phyloP scores from a whole-genome alignment of 208 protist genomes.

The Acanthamoeba sp. region DNA sequence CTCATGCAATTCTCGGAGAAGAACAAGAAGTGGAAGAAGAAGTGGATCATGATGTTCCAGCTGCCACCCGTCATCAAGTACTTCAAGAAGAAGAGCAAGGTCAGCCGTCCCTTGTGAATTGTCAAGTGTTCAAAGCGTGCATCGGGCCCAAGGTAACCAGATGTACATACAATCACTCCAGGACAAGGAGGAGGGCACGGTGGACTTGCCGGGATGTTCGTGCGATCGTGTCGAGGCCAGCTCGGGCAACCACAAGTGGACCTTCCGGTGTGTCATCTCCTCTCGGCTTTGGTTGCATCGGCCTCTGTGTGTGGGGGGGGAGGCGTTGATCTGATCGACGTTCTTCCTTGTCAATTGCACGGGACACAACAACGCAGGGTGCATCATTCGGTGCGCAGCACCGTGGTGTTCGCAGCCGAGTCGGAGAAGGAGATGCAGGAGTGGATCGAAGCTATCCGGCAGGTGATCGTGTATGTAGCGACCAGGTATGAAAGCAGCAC shows the following conservation, averaged over 20 bases:
- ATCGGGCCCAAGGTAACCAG: not conserved
- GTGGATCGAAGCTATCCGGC: slow-evolving; percentile 17
- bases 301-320: no score
- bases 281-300: not conserved
- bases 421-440: slow-evolving; percentile 49
- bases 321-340: no score
- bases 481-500: not conserved
- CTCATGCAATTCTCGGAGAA: slow-evolving; percentile 36
- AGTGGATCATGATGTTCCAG: slow-evolving; percentile 37
- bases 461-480: not conserved
- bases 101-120: no score
- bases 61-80: slow-evolving; percentile 32
- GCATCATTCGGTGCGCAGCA: slow-evolving; percentile 12
- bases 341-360: not conserved
- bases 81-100: slow-evolving; percentile 54
- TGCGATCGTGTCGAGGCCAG: slow-evolving; percentile 27
- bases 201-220: slow-evolving; percentile 36
- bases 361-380: not conserved
- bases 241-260: slow-evolving; percentile 40
- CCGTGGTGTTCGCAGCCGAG: not conserved
- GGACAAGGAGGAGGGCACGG: slow-evolving; percentile 32
- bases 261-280: slow-evolving; percentile 27
- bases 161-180: no score
- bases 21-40: slow-evolving; percentile 51
- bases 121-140: no score